Percentiles rank a stretch among this genome's conserved stretches.
Conservation (phyloP, 2,329 filamentous ascomycete genomes). For the Phyllachora maydis region DNA sequence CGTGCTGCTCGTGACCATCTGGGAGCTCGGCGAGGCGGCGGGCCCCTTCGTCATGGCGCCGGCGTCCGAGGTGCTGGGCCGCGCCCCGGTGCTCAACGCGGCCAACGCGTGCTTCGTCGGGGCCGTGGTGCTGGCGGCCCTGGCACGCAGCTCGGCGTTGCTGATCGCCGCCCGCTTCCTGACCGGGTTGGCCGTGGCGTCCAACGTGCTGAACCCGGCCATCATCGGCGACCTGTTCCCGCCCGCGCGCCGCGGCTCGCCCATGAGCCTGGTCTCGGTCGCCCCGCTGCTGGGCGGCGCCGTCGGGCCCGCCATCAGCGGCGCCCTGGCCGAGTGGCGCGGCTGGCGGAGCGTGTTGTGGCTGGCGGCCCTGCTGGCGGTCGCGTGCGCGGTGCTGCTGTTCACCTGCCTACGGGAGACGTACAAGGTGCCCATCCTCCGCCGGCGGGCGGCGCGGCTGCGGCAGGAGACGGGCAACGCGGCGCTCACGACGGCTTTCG, state of each 20-base stretch:
- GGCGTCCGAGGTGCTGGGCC: constrained; percentile 37
- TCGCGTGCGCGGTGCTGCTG: constrained; percentile 26
- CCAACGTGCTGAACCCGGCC: constrained; percentile 40
- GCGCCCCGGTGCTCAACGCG: constrained; percentile 29
- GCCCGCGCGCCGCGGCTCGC: constrained; percentile 31
- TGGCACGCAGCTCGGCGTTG: constrained; percentile 20
- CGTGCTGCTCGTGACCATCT: constrained; percentile 48
- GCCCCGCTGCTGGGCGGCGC: constrained; percentile 36
- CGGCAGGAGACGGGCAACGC: constrained; percentile 11
- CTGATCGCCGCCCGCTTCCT: constrained; percentile 33
- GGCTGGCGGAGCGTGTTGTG: constrained; percentile 34
- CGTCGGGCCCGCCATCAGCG: constrained; percentile 31
- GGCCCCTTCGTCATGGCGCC: constrained; percentile 41
- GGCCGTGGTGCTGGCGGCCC: constrained; percentile 23
- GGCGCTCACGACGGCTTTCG: constrained; percentile 11
- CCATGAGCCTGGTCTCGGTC: constrained; percentile 34
- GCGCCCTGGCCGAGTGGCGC: constrained; percentile 27
- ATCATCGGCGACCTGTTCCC: constrained; percentile 43
- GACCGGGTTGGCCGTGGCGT: constrained; percentile 40
- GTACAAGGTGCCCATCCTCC: constrained; percentile 34
- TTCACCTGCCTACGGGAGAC: constrained; percentile 35
- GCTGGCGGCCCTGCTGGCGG: constrained; percentile 24
- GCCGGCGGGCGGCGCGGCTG: constrained; percentile 15
- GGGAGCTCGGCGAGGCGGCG: constrained; percentile 45
- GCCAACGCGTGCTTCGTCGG: constrained; percentile 28